Evolutionary conservation across 1,284 basidiomycete genomes (phyloP).

Genomic region (Trametes hirsuta): DNA sequence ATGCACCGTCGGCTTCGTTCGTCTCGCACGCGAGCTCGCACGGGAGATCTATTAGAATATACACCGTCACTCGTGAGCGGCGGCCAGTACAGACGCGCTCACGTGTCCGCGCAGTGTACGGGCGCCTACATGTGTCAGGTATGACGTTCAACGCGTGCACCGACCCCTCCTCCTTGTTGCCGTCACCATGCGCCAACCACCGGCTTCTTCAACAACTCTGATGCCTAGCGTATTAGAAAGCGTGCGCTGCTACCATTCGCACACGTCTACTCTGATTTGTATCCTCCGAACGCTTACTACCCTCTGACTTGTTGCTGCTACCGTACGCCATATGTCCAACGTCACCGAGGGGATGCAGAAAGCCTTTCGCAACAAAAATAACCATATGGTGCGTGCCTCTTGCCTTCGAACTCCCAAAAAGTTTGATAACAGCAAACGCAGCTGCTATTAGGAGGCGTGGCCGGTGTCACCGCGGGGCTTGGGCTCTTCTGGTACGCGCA

Average conservation of each 20-base stretch:
- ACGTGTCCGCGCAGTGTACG: background rate
- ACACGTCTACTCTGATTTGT: background rate
- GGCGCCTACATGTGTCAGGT: background rate
- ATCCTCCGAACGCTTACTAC: background rate
- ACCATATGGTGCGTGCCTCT: background rate
- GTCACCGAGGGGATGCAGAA: constrained; percentile 1
- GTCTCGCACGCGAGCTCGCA: background rate
- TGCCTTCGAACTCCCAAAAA: background rate
- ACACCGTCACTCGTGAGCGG: background rate
- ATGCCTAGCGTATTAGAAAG: background rate
- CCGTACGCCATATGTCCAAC: background rate
- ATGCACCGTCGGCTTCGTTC: too few species aligned
- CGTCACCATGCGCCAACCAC: background rate
- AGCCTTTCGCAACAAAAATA: constrained; percentile 5
- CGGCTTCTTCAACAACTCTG: background rate
- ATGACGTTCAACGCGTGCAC: constrained; percentile 1
- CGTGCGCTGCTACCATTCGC: background rate
- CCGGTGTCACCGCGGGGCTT: constrained; percentile 14
- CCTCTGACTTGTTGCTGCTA: background rate
- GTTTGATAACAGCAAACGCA: background rate
- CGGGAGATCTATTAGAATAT: too few species aligned
- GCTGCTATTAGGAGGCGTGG: constrained; percentile 11
- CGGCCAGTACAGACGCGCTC: background rate
- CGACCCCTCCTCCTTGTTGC: background rate
- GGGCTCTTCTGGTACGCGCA: constrained; percentile 24